Percentiles rank a stretch among this genome's conserved stretches.
phyloP scores from a whole-genome alignment of 2,329 filamentous ascomycete species.

The Trichoderma sp. region DNA sequence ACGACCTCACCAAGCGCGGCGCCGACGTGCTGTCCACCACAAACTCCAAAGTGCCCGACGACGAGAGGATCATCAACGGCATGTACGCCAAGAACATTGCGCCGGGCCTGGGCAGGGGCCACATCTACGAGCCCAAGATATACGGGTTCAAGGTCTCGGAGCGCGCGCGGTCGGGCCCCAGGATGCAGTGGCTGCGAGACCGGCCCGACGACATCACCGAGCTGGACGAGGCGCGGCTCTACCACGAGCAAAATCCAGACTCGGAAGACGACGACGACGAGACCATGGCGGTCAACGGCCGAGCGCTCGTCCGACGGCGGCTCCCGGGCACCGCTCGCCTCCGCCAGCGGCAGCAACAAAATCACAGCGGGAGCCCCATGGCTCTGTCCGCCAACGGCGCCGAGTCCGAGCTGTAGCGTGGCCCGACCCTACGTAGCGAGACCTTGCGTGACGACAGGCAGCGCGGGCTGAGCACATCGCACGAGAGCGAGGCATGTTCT shows the following conservation, averaged over 20 bases:
- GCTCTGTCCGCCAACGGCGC: constrained; percentile 58
- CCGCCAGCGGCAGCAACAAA: constrained; percentile 50
- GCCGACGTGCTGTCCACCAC: constrained; percentile 55
- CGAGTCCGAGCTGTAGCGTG: constrained; percentile 56
- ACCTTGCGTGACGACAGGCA: constrained; percentile 1
- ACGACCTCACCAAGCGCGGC: constrained; percentile 78
- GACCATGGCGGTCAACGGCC: constrained; percentile 48
- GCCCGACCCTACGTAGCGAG: constrained; percentile 29
- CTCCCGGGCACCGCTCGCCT: constrained; percentile 47
- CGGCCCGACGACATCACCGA: constrained; percentile 79
- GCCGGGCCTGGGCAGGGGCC: constrained; percentile 77
- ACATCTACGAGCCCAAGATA: constrained; percentile 92
- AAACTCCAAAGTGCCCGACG: constrained; percentile 42
- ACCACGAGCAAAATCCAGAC: constrained; percentile 56
- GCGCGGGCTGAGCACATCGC: constrained; percentile 10
- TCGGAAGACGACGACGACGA: constrained; percentile 64
- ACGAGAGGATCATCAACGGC: constrained; percentile 73
- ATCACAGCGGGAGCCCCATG: constrained; percentile 61
- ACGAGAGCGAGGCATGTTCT: constrained; percentile 1
- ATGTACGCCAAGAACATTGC: constrained; percentile 84
- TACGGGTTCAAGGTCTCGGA: constrained; percentile 97
- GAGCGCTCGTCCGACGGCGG: constrained; percentile 48
- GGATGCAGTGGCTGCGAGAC: constrained; percentile 95
- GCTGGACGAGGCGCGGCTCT: constrained; percentile 74
- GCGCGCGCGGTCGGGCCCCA: constrained; percentile 81